Evolutionary conservation across 1,139 yeast species (phyloP), one percentile per base, ranked within the genome.

Genomic region (Taphrina deformans): DNA sequence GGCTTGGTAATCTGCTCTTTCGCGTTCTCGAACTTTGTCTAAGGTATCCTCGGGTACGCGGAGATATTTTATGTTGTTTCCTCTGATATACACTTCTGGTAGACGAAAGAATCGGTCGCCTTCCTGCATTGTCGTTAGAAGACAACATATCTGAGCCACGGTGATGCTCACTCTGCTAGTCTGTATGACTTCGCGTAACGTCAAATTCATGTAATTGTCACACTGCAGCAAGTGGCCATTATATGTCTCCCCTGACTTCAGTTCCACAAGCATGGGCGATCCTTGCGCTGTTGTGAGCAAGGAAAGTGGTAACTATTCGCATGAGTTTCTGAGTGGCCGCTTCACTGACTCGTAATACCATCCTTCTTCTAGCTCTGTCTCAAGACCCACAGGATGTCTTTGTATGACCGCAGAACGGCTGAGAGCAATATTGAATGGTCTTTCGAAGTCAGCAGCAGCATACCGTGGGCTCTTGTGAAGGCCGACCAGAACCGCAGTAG

Each of bases 161-260:
- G 16, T 6, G 1, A 4, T 35, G 21, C 73, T 41, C 69, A 73
- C 78, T 5, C 87, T 80, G 68, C 85, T 85, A 16, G 89, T 84
- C 74, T 88, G 92, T 62, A 86, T 84, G 24, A 88, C 98, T 70
- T 91, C 86, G 52, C 81, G 81, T 66, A 95, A 80, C 0, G 96
- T 89, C 71, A 95, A 80, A 75, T 93, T 93, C 99, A 95, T 95
- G 92, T 96, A 90, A 46, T 90, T 86, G 75, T 95, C 99, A 72
- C 96, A 91, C 73, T 89, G 88, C 67, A 86, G 84, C 69, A 95
- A 80, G 68, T 84, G 85, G 46, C 99, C 99, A 73, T 88, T 89
- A 67, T 91, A 80, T 14, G 95, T 86, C 73, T 90, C 97, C 38
- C 98, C 97, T 66, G 88, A 87, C 76, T 95, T 95, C 75, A 95